Conservation (phyloP, 176 grass and related monocot genomes). For the Rhynchospora breviuscula region DNA sequence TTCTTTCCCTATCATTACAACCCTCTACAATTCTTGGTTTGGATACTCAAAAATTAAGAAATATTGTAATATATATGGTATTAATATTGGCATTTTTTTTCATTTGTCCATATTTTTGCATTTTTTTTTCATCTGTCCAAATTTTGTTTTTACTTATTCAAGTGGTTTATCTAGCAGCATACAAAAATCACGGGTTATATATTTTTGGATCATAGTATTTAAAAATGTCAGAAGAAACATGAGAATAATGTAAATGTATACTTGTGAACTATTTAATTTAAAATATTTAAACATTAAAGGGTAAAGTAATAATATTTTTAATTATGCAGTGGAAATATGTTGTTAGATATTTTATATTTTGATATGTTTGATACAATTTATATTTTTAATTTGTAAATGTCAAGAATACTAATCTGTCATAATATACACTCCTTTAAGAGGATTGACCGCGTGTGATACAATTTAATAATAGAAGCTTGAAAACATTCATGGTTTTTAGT, state of each 20-base stretch:
- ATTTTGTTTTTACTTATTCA: neutral
- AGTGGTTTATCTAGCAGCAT: neutral
- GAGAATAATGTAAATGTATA: neutral
- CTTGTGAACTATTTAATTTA: neutral
- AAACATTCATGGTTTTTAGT: too few species aligned
- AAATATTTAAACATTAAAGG: neutral
- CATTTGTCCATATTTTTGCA: neutral
- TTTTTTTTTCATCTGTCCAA: neutral
- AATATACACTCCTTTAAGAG: too few species aligned
- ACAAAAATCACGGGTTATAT: neutral
- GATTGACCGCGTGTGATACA: too few species aligned
- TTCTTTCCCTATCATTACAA: neutral
- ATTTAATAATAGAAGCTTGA: too few species aligned
- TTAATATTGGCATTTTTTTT: neutral
- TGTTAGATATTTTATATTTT: neutral
- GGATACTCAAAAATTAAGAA: neutral
- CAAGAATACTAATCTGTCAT: too few species aligned
- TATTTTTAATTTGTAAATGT: too few species aligned
- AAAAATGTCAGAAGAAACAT: neutral
- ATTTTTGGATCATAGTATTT: neutral
- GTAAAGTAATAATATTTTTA: neutral
- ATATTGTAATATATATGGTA: too few species aligned
- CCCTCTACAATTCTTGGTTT: slow-evolving; percentile 2
- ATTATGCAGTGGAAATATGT: neutral
- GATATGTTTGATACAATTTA: too few species aligned